A percentile compares a stretch with the other conserved stretches of the same genome.
Evolutionary conservation across 2,329 filamentous ascomycete genomes (phyloP).

Genomic region (Aspergillus piperis): DNA sequence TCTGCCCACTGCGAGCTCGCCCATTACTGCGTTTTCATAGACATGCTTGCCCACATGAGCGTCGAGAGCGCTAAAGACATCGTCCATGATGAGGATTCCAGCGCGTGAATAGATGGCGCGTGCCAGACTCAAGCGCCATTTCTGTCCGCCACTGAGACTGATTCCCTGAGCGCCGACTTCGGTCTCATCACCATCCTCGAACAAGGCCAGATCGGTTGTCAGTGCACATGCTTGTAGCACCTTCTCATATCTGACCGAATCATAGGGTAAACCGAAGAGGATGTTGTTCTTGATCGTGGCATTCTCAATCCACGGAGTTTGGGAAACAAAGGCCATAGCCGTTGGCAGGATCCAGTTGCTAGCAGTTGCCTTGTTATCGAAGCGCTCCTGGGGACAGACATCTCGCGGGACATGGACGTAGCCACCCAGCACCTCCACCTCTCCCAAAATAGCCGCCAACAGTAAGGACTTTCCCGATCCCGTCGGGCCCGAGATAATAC

Average conservation of each 20-base stretch:
- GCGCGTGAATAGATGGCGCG: slow-evolving; percentile 76
- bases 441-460: slow-evolving; percentile 71
- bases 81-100: slow-evolving; percentile 72
- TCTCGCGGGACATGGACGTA: slow-evolving; percentile 59
- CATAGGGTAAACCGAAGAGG: slow-evolving; percentile 68
- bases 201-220: slow-evolving; percentile 70
- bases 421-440: slow-evolving; percentile 68
- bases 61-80: slow-evolving; percentile 78
- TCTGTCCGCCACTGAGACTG: slow-evolving; percentile 80
- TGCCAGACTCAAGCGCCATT: slow-evolving; percentile 76
- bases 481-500: slow-evolving; percentile 73
- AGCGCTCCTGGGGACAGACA: slow-evolving; percentile 56
- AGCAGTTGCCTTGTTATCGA: slow-evolving; percentile 42
- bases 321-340: slow-evolving; percentile 70
- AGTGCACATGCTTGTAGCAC: slow-evolving; percentile 72
- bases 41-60: slow-evolving; percentile 75
- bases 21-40: slow-evolving; percentile 71
- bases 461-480: slow-evolving; percentile 76
- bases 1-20: slow-evolving; percentile 65
- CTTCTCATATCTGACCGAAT: slow-evolving; percentile 65
- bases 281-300: slow-evolving; percentile 75
- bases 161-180: slow-evolving; percentile 61
- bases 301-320: slow-evolving; percentile 82
- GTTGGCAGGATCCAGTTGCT: slow-evolving; percentile 69
- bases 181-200: slow-evolving; percentile 72